Conservation (phyloP, 768 basidiomycete species). For the Lentinula sp. region DNA sequence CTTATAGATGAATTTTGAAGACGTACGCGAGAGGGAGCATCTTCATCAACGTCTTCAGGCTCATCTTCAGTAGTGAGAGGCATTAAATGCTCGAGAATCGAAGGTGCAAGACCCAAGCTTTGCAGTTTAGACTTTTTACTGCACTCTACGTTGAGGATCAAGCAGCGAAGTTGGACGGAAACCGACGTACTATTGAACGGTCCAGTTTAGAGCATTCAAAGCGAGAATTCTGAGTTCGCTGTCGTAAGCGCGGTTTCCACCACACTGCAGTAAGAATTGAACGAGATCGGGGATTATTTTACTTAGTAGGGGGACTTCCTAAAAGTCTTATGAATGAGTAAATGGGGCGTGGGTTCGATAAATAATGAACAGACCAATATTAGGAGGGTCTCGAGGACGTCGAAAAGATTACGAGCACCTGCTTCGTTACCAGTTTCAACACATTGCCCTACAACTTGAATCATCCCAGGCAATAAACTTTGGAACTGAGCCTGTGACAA, state of each 20-base stretch:
- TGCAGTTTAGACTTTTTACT: constrained; percentile 98
- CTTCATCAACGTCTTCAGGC: constrained; percentile 90
- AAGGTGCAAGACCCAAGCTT: constrained; percentile 71
- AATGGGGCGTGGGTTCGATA: constrained; percentile 5
- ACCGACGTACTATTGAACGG: constrained; percentile 79
- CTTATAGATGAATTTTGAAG: too few species aligned
- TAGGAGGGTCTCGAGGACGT: constrained; percentile 91
- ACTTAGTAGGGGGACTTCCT: constrained; percentile 93
- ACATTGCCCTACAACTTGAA: constrained; percentile 80
- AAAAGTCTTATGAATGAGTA: background rate
- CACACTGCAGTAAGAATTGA: constrained; percentile 81
- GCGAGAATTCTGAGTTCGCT: constrained; percentile 81
- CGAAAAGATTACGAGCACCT: constrained; percentile 84
- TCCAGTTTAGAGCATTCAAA: constrained; percentile 93
- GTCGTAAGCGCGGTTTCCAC: constrained; percentile 71
- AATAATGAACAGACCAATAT: constrained; percentile 59
- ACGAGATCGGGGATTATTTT: constrained; percentile 85
- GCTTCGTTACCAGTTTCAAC: constrained; percentile 76
- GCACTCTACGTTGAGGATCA: constrained; percentile 10
- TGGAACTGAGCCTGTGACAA: constrained; percentile 75
- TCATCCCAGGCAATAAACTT: constrained; percentile 78
- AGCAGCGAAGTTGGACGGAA: background rate
- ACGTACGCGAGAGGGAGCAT: constrained; percentile 83
- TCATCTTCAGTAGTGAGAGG: constrained; percentile 92
- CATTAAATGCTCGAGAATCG: constrained; percentile 88